Base-by-base conservation (phyloP, 495 filamentous ascomycete species). In the Penicillium pancosmium region DNA sequence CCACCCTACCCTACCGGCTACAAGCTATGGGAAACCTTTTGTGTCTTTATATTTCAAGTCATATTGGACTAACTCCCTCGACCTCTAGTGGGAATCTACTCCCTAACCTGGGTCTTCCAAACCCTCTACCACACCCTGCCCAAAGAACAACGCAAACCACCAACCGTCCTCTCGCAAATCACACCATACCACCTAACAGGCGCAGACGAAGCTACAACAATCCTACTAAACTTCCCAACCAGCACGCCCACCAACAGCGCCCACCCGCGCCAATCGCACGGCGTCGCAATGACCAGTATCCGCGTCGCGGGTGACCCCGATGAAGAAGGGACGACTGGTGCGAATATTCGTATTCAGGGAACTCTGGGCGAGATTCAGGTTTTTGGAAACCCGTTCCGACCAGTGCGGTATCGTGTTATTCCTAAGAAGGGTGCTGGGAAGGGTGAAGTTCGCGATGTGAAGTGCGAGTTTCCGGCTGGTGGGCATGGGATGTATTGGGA, bases 401-500 rank as follows among this genome's bases (percentile, higher is more conserved):
- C 93, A 12, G 70, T 74, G 35, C 68, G 77, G 34, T 93, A 89
- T 69, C 83, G 82, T 12, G 68, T 93, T 48, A 73, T 86, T 41
- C 73, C 76, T 5, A 63, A 66, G 50, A 75, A 78, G 49, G 27
- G 27, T 6, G 3, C 27, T 31, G 76, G 72, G 36, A 38, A 38
- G 36, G 68, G 72, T 5, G 74, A 80, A 61, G 68, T 84, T 4
- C 80, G 86, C 64, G 81, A 85, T 53, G 78, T 88, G 15, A 77
- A 88, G 59, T 87, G 80, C 64, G 78, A 82, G 10, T 86, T 92
- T 62, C 88, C 89, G 19, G 78, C 73, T 15, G 80, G 81, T 65
- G 91, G 89, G 16, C 86, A 90, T 62, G 93, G 92, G 21, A 96
- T 95, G 91, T 93, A 90, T 76, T 97, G 88, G 89, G 92, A 97